Conservation (phyloP, 306 rosid species). For the Fragaria vesca region DNA sequence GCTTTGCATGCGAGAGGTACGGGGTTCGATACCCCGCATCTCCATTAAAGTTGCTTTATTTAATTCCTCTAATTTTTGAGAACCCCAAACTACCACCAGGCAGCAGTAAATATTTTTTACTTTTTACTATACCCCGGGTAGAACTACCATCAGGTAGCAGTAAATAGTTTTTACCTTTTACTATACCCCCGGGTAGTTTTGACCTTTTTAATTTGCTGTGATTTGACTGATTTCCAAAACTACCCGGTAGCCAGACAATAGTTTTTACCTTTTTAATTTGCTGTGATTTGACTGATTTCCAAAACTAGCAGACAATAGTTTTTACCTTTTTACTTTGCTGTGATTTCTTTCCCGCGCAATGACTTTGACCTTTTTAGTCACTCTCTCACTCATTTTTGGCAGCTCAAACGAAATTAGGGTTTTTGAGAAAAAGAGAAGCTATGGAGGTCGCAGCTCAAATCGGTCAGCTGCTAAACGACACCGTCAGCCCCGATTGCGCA, state of each 20-base stretch:
- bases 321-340: not conserved
- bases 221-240: too few relatives aligned
- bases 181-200: too few relatives aligned
- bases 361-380: not conserved
- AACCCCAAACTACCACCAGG: too few relatives aligned
- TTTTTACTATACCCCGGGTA: too few relatives aligned
- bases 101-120: too few relatives aligned
- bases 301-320: not conserved
- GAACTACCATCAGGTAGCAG: too few relatives aligned
- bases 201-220: too few relatives aligned
- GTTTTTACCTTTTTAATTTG: too few relatives aligned
- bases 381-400: not conserved
- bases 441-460: constrained; percentile 49
- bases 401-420: constrained; percentile 42
- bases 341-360: constrained; percentile 59
- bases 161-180: too few relatives aligned
- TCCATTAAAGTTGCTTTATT: not conserved
- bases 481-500: constrained; percentile 52
- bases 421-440: constrained; percentile 5
- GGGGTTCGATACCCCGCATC: constrained; percentile 36
- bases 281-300: too few relatives aligned
- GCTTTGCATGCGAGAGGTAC: too few relatives aligned
- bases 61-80: too few relatives aligned
- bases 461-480: constrained; percentile 51
- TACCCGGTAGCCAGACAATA: not conserved